These are phyloP conservation scores for Linderina pennispora DNA, from an alignment of 192 early-diverging fungal species.

Conservation along the genomic window DNA sequence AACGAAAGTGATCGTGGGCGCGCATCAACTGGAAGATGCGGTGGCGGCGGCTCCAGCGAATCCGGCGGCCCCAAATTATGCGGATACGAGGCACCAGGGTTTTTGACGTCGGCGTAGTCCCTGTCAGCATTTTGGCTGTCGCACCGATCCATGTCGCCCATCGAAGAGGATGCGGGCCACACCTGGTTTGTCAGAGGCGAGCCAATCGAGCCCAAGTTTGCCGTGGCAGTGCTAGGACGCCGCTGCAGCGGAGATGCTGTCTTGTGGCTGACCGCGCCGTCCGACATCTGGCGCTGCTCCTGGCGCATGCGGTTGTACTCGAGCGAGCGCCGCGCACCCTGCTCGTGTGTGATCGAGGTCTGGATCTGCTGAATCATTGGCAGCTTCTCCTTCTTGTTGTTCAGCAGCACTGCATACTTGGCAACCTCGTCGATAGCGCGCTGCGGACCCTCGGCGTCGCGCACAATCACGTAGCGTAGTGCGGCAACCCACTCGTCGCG, in stretches of 20 bases:
- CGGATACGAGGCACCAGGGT: no score
- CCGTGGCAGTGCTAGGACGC: background rate
- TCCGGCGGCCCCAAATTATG: background rate
- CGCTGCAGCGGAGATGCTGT: background rate
- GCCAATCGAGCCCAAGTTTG: conserved; percentile 8
- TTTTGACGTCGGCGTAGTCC: no score
- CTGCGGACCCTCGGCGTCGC: conserved; percentile 36
- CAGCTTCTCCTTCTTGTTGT: conserved; percentile 33
- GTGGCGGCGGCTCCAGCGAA: conserved; percentile 6
- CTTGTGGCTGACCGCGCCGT: background rate
- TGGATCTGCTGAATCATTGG: conserved; percentile 48
- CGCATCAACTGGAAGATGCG: conserved; percentile 1
- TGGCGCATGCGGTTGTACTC: conserved; percentile 28
- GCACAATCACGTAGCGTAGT: conserved; percentile 54
- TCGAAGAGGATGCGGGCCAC: conserved; percentile 27
- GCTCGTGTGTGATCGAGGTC: conserved; percentile 42
- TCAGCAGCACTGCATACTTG: conserved; percentile 31
- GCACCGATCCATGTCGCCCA: conserved; percentile 11
- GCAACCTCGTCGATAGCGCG: conserved; percentile 41
- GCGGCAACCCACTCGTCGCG: conserved; percentile 87
- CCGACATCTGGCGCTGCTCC: conserved; percentile 20
- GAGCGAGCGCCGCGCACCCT: conserved; percentile 35
- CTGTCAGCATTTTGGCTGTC: no score
- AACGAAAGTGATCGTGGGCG: conserved; percentile 4
- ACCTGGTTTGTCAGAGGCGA: conserved; percentile 40